These are phyloP conservation scores for Hylodesmum podocarpum DNA, from an alignment of 306 rosid genomes.

Conservation along the genomic window DNA sequence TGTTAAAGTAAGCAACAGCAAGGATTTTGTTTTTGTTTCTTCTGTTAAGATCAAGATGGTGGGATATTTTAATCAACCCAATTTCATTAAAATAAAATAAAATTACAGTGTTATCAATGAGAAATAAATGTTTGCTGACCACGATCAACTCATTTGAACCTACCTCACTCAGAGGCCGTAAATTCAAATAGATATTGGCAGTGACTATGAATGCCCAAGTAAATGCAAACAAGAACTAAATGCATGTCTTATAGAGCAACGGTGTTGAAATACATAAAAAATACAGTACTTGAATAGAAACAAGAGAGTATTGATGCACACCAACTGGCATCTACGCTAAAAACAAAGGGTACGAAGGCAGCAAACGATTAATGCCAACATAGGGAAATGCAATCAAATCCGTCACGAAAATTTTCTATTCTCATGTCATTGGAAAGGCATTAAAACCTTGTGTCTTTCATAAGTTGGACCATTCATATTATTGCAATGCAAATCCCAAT, in stretches of 20 bases:
- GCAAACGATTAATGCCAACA: constrained; percentile 27
- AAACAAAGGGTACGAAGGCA: constrained; percentile 30
- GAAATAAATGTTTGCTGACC: constrained; percentile 33
- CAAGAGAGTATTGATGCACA: not conserved
- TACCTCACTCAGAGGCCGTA: constrained; percentile 23
- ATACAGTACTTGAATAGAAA: not conserved
- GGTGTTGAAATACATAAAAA: constrained; percentile 14
- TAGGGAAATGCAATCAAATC: constrained; percentile 41
- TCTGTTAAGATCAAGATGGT: not conserved
- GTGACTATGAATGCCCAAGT: constrained; percentile 13
- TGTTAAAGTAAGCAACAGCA: not conserved
- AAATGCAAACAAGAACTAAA: constrained; percentile 13
- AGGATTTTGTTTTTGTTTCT: not conserved
- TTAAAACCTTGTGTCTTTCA: constrained; percentile 34
- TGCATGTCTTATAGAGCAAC: constrained; percentile 22
- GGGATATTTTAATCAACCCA: not conserved
- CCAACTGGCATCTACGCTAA: constrained; percentile 28
- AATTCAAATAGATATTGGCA: not conserved
- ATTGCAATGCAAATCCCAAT: constrained; percentile 65
- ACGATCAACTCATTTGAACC: constrained; percentile 21
- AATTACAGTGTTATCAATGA: not conserved
- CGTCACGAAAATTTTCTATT: constrained; percentile 32
- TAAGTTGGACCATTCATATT: constrained; percentile 30
- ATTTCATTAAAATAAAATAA: not conserved
- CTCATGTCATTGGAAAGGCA: constrained; percentile 16